Evolutionary conservation across 1,139 yeast genomes (phyloP).

Genomic region (Geotrichum histeridarum): DNA sequence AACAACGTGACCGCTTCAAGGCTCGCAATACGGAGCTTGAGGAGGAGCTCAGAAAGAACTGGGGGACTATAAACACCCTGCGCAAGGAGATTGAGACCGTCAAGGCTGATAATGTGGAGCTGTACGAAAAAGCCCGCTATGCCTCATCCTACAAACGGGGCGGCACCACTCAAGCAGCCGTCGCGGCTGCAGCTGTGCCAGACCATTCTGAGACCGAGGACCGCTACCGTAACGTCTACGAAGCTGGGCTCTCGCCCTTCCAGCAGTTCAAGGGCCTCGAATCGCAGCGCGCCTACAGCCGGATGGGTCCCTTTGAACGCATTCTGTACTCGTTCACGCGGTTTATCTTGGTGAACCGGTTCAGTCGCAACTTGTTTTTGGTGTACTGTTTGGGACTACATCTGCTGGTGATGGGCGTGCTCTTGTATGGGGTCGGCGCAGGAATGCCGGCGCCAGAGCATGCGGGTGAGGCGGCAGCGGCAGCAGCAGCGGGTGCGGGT

Average conservation of each 20-base stretch:
- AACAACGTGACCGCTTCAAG: constrained; percentile 90
- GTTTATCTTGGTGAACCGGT: constrained; percentile 65
- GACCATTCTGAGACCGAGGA: constrained; percentile 47
- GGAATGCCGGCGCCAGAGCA: constrained; percentile 14
- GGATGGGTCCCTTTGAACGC: constrained; percentile 72
- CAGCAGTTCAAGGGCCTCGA: constrained; percentile 78
- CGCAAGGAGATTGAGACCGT: constrained; percentile 59
- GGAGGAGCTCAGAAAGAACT: constrained; percentile 64
- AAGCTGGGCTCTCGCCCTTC: constrained; percentile 74
- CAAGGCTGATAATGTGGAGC: constrained; percentile 67
- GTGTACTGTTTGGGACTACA: constrained; percentile 74
- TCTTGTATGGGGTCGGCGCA: constrained; percentile 47
- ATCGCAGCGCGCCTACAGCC: constrained; percentile 66
- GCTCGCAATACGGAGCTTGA: constrained; percentile 76
- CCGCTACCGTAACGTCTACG: constrained; percentile 60
- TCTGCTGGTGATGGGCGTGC: constrained; percentile 61
- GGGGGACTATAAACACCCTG: constrained; percentile 51
- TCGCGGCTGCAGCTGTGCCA: background rate
- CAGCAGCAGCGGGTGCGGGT: background rate
- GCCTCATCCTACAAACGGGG: constrained; percentile 43
- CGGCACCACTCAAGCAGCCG: background rate
- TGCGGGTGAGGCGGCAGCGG: constrained; percentile 10
- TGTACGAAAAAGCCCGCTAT: constrained; percentile 78
- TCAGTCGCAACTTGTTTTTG: constrained; percentile 68
- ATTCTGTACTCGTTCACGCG: constrained; percentile 71